Evolutionary conservation across 805 yeast genomes (phyloP).

Genomic region (Myxozyma neotropica): DNA sequence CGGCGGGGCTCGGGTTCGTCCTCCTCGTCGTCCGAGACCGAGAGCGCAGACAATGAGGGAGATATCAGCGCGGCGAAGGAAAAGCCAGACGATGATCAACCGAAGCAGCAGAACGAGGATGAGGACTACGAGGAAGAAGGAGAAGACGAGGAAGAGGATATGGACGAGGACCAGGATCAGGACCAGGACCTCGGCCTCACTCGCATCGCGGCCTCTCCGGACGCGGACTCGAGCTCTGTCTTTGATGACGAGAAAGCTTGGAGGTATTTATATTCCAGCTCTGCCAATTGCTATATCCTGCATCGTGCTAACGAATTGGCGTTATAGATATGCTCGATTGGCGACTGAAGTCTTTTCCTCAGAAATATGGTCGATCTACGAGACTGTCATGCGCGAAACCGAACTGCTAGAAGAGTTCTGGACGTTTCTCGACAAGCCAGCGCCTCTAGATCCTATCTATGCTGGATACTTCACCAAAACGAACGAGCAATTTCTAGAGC

Average conservation of each 20-base stretch:
- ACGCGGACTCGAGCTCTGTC: slow-evolving; percentile 29
- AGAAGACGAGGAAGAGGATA: slow-evolving; percentile 34
- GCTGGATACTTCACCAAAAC: slow-evolving; percentile 91
- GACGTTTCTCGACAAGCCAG: slow-evolving; percentile 70
- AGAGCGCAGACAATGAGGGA: no score
- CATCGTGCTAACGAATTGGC: no score
- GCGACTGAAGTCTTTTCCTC: slow-evolving; percentile 89
- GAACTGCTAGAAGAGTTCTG: slow-evolving; percentile 71
- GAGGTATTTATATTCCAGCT: no score
- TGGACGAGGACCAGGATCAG: slow-evolving; percentile 13
- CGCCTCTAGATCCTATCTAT: slow-evolving; percentile 69
- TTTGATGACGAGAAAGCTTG: slow-evolving; percentile 40
- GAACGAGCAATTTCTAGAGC: slow-evolving; percentile 85
- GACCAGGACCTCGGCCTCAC: slow-evolving; percentile 33
- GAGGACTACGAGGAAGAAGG: slow-evolving; percentile 27
- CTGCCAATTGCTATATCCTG: no score
- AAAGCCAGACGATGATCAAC: no score
- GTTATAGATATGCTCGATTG: slow-evolving; percentile 52
- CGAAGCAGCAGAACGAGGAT: slow-evolving; percentile 9
- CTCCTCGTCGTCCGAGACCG: no score
- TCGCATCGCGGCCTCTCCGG: slow-evolving; percentile 35
- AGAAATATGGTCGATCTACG: slow-evolving; percentile 93
- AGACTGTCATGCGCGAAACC: slow-evolving; percentile 78
- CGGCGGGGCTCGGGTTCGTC: slow-evolving; percentile 6
- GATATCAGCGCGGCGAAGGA: no score